These are phyloP conservation scores for Gomphus sp. DNA, from an alignment of 1,284 basidiomycete genomes.

Conservation along the genomic window DNA sequence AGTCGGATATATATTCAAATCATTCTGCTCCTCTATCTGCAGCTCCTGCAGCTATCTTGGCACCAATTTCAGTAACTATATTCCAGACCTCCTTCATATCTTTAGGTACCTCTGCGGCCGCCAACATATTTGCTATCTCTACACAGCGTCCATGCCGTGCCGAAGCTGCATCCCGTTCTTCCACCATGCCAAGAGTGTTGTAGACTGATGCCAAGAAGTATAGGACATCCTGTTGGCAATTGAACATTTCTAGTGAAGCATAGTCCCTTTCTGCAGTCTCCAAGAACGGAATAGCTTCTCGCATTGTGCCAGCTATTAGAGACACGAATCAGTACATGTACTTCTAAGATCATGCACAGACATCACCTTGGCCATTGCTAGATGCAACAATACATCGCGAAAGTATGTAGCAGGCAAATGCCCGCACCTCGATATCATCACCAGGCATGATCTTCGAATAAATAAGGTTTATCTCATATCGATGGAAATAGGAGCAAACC, in stretches of 20 bases:
- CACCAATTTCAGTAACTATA: slow-evolving; percentile 48
- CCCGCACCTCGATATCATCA: slow-evolving; percentile 63
- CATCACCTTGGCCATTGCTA: slow-evolving; percentile 15
- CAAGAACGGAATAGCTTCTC: slow-evolving; percentile 52
- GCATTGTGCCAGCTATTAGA: slow-evolving; percentile 33
- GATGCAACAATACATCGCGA: slow-evolving; percentile 61
- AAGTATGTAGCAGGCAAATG: slow-evolving; percentile 60
- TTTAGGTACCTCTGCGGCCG: slow-evolving; percentile 36
- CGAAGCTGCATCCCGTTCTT: slow-evolving; percentile 47
- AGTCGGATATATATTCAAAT: background rate
- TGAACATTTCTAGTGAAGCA: slow-evolving; percentile 42
- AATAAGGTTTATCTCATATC: background rate
- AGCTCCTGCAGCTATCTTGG: slow-evolving; percentile 32
- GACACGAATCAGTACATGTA: background rate
- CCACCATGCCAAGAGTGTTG: slow-evolving; percentile 51
- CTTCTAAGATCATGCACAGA: background rate
- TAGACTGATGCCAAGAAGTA: slow-evolving; percentile 61
- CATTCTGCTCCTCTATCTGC: background rate
- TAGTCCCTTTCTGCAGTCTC: slow-evolving; percentile 57
- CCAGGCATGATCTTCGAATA: slow-evolving; percentile 51
- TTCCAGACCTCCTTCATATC: slow-evolving; percentile 49
- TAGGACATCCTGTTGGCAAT: slow-evolving; percentile 54
- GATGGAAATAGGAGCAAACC: slow-evolving; percentile 26
- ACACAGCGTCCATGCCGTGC: slow-evolving; percentile 39
- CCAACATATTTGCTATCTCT: slow-evolving; percentile 29